Conservation (phyloP, 257 asterid species). For the Solanum verrucosum region DNA sequence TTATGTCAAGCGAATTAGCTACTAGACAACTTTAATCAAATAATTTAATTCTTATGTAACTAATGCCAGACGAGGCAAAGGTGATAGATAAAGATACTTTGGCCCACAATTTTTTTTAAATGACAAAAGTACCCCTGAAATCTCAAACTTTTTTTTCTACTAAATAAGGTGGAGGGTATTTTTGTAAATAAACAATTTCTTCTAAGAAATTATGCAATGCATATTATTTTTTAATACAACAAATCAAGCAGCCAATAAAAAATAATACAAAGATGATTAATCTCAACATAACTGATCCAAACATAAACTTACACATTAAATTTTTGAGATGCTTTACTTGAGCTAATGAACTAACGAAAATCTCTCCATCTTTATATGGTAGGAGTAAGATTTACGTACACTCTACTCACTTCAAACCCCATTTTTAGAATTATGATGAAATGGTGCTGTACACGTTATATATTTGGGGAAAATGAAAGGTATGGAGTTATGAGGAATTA, state of each 20-base stretch:
- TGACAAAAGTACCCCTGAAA: background rate
- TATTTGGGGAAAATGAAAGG: background rate
- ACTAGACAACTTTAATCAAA: fast-evolving
- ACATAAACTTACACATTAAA: background rate
- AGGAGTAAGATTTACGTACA: background rate
- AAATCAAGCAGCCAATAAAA: fast-evolving
- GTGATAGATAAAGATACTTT: background rate
- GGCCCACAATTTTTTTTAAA: background rate
- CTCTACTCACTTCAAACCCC: background rate
- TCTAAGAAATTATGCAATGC: background rate
- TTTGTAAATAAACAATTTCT: too few species aligned
- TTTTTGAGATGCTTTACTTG: background rate
- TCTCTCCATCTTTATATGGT: background rate
- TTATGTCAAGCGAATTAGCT: background rate
- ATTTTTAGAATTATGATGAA: background rate
- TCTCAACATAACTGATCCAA: too few species aligned
- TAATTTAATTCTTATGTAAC: background rate
- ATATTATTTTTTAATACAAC: background rate
- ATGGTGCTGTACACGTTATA: background rate
- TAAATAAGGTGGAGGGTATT: background rate
- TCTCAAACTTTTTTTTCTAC: background rate
- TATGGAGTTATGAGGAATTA: background rate
- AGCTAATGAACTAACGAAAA: fast-evolving
- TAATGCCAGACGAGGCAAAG: background rate
- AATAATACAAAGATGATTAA: too few species aligned